These are phyloP conservation scores for Phalaenopsis aphrodite DNA, from an alignment of 106 monocot species.

Conservation along the genomic window DNA sequence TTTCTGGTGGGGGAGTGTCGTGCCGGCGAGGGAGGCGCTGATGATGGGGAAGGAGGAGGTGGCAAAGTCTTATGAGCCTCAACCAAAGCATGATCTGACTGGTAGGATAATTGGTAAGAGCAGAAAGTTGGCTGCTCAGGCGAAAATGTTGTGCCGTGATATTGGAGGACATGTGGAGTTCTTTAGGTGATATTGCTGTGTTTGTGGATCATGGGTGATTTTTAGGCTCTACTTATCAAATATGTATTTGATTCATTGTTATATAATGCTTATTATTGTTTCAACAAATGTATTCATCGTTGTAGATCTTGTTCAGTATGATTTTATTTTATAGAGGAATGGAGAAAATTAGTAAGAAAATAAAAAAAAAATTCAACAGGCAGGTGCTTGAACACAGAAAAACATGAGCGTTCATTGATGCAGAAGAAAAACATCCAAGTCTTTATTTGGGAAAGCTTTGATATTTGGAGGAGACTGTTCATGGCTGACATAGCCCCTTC, in stretches of 20 bases:
- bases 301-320: not conserved
- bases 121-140: conserved; percentile 55
- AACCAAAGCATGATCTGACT: conserved; percentile 52
- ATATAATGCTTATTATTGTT: not conserved
- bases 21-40: conserved; percentile 71
- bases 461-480: too few species aligned
- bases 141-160: conserved; percentile 64
- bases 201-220: too few species aligned
- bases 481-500: too few species aligned
- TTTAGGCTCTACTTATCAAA: too few species aligned
- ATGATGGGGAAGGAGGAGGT: conserved; percentile 35
- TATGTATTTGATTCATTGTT: not conserved
- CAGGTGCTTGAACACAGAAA: too few species aligned
- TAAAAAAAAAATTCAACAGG: too few species aligned
- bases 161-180: conserved; percentile 81
- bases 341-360: too few species aligned
- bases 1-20: conserved; percentile 85
- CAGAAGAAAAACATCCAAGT: too few species aligned
- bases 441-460: too few species aligned
- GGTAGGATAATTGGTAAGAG: conserved; percentile 48
- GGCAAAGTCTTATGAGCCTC: conserved; percentile 41
- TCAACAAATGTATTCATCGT: not conserved
- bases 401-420: too few species aligned
- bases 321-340: not conserved
- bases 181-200: conserved; percentile 36